Evolutionary conservation across 768 basidiomycete genomes (phyloP).

Genomic region (Auriscalpium orientale): DNA sequence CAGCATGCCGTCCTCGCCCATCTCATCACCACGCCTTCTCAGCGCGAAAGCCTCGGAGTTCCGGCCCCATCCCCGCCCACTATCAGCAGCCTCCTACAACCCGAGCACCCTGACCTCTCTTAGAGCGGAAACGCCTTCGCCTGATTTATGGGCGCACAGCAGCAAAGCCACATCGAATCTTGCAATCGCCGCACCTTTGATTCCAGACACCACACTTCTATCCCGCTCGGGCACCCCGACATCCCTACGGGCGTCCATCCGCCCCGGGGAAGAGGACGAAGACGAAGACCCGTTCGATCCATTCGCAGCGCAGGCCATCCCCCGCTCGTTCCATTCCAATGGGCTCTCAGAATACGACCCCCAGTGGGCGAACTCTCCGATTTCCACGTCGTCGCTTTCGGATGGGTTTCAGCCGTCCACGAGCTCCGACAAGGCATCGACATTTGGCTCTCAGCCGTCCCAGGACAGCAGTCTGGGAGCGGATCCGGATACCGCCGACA

Average conservation of each 20-base stretch:
- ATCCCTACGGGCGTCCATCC: slow-evolving; percentile 55
- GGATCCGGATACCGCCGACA: slow-evolving; percentile 46
- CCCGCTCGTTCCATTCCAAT: slow-evolving; percentile 55
- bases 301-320: slow-evolving; percentile 44
- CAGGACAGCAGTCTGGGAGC: slow-evolving; percentile 18
- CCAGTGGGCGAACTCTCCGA: slow-evolving; percentile 46
- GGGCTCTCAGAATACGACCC: slow-evolving; percentile 57
- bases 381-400: slow-evolving; percentile 42
- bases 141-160: slow-evolving; percentile 80
- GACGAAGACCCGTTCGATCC: slow-evolving; percentile 87
- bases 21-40: slow-evolving; percentile 77
- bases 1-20: slow-evolving; percentile 76
- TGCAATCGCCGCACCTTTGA: slow-evolving; percentile 84
- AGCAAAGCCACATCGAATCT: slow-evolving; percentile 73
- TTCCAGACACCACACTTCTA: slow-evolving; percentile 55
- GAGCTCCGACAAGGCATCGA: slow-evolving; percentile 13
- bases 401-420: slow-evolving; percentile 35
- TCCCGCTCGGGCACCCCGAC: slow-evolving; percentile 62
- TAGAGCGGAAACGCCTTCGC: slow-evolving; percentile 77
- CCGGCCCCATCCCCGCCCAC: slow-evolving; percentile 73
- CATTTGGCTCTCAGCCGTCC: slow-evolving; percentile 6
- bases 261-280: slow-evolving; percentile 53
- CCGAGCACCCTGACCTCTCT: slow-evolving; percentile 41
- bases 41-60: slow-evolving; percentile 90
- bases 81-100: slow-evolving; percentile 64